Evolutionary conservation across 73 alveolate genomes (phyloP).

Genomic region (Paramecium sexaurelia): DNA sequence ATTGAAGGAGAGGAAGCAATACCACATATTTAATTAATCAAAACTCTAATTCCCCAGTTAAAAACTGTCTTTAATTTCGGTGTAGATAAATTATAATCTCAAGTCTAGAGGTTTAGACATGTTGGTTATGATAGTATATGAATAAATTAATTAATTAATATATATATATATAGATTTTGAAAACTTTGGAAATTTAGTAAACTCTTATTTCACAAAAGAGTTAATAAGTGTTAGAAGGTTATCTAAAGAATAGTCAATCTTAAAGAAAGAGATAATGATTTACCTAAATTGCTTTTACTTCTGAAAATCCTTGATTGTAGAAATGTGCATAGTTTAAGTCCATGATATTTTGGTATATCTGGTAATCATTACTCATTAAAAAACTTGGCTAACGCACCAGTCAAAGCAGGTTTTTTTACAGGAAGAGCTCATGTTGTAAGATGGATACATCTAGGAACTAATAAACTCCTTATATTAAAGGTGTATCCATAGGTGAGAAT

Average conservation of each 20-base stretch:
- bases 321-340: slow-evolving; percentile 78
- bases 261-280: slow-evolving; percentile 75
- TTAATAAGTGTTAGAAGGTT: slow-evolving; percentile 63
- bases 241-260: slow-evolving; percentile 77
- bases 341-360: slow-evolving; percentile 84
- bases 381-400: slow-evolving; percentile 82
- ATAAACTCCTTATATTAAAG: slow-evolving; percentile 84
- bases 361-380: slow-evolving; percentile 80
- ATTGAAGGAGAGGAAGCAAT: slow-evolving; percentile 51
- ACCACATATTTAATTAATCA: slow-evolving; percentile 27
- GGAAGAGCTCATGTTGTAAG: slow-evolving; percentile 84
- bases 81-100: not conserved
- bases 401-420: slow-evolving; percentile 66
- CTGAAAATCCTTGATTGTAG: slow-evolving; percentile 77
- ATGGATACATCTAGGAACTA: slow-evolving; percentile 84
- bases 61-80: not conserved
- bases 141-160: not conserved
- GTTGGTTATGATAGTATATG: slow-evolving; percentile 40
- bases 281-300: slow-evolving; percentile 82
- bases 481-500: slow-evolving; percentile 82
- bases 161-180: slow-evolving; percentile 39
- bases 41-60: not conserved
- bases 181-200: slow-evolving; percentile 44
- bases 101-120: slow-evolving; percentile 16
- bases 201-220: slow-evolving; percentile 52